Base-by-base conservation (phyloP, 148 eudicot genomes). In the Persicaria maculosa region DNA sequence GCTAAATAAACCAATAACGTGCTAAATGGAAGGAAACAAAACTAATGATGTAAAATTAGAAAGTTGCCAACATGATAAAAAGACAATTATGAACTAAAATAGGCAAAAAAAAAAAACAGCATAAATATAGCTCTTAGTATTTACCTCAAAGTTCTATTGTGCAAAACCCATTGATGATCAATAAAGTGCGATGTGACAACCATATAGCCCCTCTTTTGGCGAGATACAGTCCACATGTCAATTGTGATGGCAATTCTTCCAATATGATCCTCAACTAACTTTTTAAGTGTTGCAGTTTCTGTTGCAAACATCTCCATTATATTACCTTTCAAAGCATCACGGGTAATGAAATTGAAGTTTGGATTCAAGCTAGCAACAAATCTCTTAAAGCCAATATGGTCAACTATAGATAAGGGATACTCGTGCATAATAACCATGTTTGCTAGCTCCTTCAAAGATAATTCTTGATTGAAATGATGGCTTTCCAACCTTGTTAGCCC, bases 321-420 rank as follows among this genome's bases (percentile, higher is more conserved):
- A 67, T 54, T 72, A 50, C 10, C 12, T 44, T 59, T 76, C 47
- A 54, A 67, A 31, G 65, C 53, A 11, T 50, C 19, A n/a, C 67
- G 50, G 9, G 74, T 15, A 17, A 76, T 68, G 31, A 68, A 47
- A 50, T 69, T 76, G 46, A 76, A 76, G 67, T 15, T 44, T 4
- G 67, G 53, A 68, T 69, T 76, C 50, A 76, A 55, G 62, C 74
- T 69, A 44, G 11, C 43, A 2, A 76, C 53, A 68, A 53, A 76
- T 69, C 78, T 65, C n/a, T 36, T 25, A 43, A 65, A 65, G 15
- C 70, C 70, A 70, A 76, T 54, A 19, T 70, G 79, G 44, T 76
- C 68, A 10, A 76, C 74, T 16, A 70, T 76, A 71, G 68, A 50
- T 47, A 76, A 68, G 62, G 58, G 71, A 11, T 15, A 65, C 70